Percentiles rank a stretch among this genome's conserved stretches.
These are phyloP conservation scores for Metschnikowia proteae DNA, from an alignment of 805 yeast species.

Conservation along the genomic window DNA sequence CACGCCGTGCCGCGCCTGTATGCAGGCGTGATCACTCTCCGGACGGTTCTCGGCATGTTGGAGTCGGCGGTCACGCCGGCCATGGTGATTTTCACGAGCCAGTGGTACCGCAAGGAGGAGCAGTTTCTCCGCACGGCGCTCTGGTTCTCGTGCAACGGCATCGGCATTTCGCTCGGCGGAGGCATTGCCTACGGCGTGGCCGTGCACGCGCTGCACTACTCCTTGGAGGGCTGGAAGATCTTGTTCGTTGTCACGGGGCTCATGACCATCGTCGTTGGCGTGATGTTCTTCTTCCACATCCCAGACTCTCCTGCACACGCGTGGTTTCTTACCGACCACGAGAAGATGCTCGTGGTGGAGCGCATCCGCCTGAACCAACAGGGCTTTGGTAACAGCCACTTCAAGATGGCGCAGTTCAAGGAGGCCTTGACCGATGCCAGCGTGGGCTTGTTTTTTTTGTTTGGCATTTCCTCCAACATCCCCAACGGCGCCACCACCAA, in stretches of 20 bases:
- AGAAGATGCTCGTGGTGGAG: slow-evolving; percentile 41
- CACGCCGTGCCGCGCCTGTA: slow-evolving; percentile 47
- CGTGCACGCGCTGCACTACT: slow-evolving; percentile 33
- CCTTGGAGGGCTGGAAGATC: slow-evolving; percentile 56
- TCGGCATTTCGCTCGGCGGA: slow-evolving; percentile 36
- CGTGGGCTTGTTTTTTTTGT: slow-evolving; percentile 37
- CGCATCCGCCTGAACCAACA: slow-evolving; percentile 53
- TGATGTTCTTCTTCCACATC: slow-evolving; percentile 44
- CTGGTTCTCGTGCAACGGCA: slow-evolving; percentile 37
- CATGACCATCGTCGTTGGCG: slow-evolving; percentile 51
- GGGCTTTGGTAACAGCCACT: slow-evolving; percentile 54
- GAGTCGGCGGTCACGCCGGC: slow-evolving; percentile 57
- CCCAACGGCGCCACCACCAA: slow-evolving; percentile 31
- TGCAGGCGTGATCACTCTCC: slow-evolving; percentile 44
- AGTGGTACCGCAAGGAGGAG: slow-evolving; percentile 50
- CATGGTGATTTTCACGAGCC: slow-evolving; percentile 51
- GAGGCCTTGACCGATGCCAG: slow-evolving; percentile 50
- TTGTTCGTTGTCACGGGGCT: slow-evolving; percentile 58
- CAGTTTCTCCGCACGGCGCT: slow-evolving; percentile 32
- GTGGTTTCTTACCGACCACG: slow-evolving; percentile 43
- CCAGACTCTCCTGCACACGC: slow-evolving; percentile 53
- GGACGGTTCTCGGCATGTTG: slow-evolving; percentile 49
- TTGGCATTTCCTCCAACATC: slow-evolving; percentile 25
- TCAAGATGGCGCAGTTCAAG: slow-evolving; percentile 51
- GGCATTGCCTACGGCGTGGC: slow-evolving; percentile 54